Evolutionary conservation across 306 rosid species (phyloP).

Genomic region (Vigna unguiculata): DNA sequence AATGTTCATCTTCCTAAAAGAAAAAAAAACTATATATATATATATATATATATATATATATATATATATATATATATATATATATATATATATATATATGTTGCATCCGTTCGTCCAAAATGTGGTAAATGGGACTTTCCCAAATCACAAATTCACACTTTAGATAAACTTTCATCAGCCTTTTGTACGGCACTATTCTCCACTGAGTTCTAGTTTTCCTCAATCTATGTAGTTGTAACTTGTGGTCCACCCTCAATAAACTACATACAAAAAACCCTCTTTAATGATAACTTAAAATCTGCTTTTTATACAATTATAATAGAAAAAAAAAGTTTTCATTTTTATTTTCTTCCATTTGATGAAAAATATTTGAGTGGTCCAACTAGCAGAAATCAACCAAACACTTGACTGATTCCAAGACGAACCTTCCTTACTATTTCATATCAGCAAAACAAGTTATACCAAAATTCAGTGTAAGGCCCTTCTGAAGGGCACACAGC

Average conservation of each 20-base stretch:
- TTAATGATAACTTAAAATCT: slow-evolving; percentile 44
- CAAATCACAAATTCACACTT: slow-evolving; percentile 33
- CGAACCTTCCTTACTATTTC: slow-evolving; percentile 40
- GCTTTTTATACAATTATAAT: slow-evolving; percentile 36
- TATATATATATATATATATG: neutral
- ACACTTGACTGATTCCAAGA: slow-evolving; percentile 46
- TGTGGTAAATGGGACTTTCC: neutral
- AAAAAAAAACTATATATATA: neutral
- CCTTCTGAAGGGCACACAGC: slow-evolving; percentile 25
- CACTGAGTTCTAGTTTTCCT: slow-evolving; percentile 5
- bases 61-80: neutral
- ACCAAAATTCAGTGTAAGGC: slow-evolving; percentile 5
- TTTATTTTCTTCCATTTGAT: slow-evolving; percentile 12
- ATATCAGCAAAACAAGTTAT: neutral
- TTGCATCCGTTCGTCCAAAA: slow-evolving; percentile 16
- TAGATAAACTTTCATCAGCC: slow-evolving; percentile 3
- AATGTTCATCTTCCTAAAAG: slow-evolving; percentile 34
- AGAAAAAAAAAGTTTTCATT: neutral
- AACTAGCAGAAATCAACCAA: slow-evolving; percentile 40
- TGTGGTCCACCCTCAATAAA: slow-evolving; percentile 54
- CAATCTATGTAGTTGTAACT: slow-evolving; percentile 32
- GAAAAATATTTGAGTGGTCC: slow-evolving; percentile 46
- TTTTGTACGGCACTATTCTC: neutral
- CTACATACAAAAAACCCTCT: slow-evolving; percentile 36
- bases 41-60: neutral